Base-by-base conservation (phyloP, 2,329 filamentous ascomycete genomes). In the Xylariaceae sp. region DNA sequence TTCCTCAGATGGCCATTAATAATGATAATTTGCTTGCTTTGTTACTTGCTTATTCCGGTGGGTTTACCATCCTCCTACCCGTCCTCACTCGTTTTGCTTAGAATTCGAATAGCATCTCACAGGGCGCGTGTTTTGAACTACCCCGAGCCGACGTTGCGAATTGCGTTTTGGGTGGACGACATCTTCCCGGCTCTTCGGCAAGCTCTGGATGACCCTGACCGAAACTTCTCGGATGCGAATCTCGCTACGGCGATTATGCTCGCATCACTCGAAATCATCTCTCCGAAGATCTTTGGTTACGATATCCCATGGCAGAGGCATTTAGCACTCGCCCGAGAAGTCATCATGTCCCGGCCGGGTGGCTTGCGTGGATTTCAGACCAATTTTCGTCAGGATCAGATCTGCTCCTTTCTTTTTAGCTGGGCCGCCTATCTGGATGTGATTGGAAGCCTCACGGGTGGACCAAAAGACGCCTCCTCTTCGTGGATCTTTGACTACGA, bases 391-490 rank as follows among this genome's bases (percentile, higher is more conserved):
- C 68, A 81, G 68, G 80, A 86, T 68, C 78, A 83, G 68, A 79
- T 89, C 57, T 81, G 86, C 56, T 87, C 88, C 56, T 94, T 95
- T 69, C 80, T 94, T 8, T 87, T 84, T 65, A 85, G 88, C 60
- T 95, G 90, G 90, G 88, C 94, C 64, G 88, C 88, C 1, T 94
- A 94, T 73, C 80, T 95, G 17, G 90, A 94, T 69, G 85, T 94
- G 1, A 77, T 94, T 57, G 90, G 89, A 23, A 86, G 84, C 48
- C 77, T 95, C 30, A 86, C 77, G 57, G 88, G 88, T 13, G 81
- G 82, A 8, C 77, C 70, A 39, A 79, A 79, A 39, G 78, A 78
- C 18, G 80, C 82, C 0, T 75, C 84, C 7, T 78, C 75, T 57
- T 66, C 77, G 63, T 73, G 78, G 78, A 70, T 85, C 76, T 72